phyloP scores from a whole-genome alignment of 1,284 basidiomycete genomes.

The Leccinum subrobustum region DNA sequence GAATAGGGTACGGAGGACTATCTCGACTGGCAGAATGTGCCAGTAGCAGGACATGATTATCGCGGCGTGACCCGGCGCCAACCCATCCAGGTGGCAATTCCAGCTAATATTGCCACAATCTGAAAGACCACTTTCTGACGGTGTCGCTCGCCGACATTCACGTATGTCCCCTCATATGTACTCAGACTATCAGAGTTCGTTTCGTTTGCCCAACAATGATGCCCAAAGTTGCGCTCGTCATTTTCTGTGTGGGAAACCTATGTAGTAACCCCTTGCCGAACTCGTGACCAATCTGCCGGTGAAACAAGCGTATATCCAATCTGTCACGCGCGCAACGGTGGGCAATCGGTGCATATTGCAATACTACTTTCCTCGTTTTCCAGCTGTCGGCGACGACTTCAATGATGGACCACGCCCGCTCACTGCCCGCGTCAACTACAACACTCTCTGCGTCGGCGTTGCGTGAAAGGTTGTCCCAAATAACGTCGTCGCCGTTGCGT shows the following conservation, averaged over 20 bases:
- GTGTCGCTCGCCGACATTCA: too few relatives aligned
- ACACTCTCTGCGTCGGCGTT: conserved; percentile 50
- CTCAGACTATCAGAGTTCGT: too few relatives aligned
- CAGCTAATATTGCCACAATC: too few relatives aligned
- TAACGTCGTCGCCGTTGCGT: conserved; percentile 50
- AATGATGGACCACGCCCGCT: conserved; percentile 22
- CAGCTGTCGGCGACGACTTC: conserved; percentile 1
- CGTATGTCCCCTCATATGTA: too few relatives aligned
- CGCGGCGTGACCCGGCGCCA: too few relatives aligned
- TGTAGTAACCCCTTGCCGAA: not conserved
- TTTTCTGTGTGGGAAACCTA: not conserved
- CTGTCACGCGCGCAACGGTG: not conserved
- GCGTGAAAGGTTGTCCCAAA: conserved; percentile 56
- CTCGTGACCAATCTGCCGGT: not conserved
- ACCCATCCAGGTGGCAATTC: too few relatives aligned
- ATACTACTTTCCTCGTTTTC: not conserved
- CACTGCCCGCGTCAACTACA: conserved; percentile 27
- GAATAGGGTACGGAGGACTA: too few relatives aligned
- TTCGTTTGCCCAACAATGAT: too few relatives aligned
- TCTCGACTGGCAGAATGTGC: too few relatives aligned
- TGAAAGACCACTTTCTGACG: too few relatives aligned
- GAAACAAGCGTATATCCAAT: not conserved
- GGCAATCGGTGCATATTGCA: not conserved
- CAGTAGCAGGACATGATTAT: too few relatives aligned
- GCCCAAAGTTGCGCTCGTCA: too few relatives aligned